These are phyloP conservation scores for Fusarium mexicanum DNA, from an alignment of 2,329 filamentous ascomycete genomes.

Conservation along the genomic window DNA sequence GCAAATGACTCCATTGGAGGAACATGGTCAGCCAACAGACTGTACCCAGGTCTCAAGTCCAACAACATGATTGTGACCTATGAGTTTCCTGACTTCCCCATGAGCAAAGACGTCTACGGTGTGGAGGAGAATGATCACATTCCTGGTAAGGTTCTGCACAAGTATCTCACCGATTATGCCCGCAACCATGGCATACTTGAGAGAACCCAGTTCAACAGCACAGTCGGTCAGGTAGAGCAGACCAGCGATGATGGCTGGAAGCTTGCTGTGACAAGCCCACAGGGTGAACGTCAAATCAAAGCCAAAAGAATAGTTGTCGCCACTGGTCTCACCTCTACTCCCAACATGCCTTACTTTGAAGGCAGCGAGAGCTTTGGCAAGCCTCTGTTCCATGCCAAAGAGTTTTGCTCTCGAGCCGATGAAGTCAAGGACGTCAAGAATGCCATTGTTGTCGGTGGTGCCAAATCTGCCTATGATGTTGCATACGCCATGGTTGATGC, in stretches of 20 bases:
- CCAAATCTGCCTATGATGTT: slow-evolving; percentile 67
- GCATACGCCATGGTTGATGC: slow-evolving; percentile 58
- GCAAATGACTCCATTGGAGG: slow-evolving; percentile 62
- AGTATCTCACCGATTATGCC: slow-evolving; percentile 50
- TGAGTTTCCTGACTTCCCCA: slow-evolving; percentile 71
- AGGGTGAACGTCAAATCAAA: not conserved
- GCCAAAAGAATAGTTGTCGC: slow-evolving; percentile 55
- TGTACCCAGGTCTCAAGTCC: slow-evolving; percentile 69
- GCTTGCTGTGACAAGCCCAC: not conserved
- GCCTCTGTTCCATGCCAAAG: slow-evolving; percentile 55
- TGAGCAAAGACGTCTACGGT: slow-evolving; percentile 57
- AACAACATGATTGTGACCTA: slow-evolving; percentile 58
- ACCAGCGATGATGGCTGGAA: slow-evolving; percentile 25
- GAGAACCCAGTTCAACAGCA: slow-evolving; percentile 58
- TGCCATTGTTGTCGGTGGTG: slow-evolving; percentile 61
- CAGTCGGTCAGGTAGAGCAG: slow-evolving; percentile 55
- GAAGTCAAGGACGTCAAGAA: slow-evolving; percentile 45
- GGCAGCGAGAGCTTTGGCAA: slow-evolving; percentile 50
- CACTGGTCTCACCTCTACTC: slow-evolving; percentile 57
- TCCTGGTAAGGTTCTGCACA: slow-evolving; percentile 48
- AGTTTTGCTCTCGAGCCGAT: slow-evolving; percentile 48
- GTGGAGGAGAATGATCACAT: slow-evolving; percentile 48
- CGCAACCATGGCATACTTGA: slow-evolving; percentile 58
- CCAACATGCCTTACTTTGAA: slow-evolving; percentile 51
- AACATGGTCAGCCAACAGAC: slow-evolving; percentile 67